Percentiles rank a stretch among this genome's conserved stretches.
Conservation (phyloP, 1,284 basidiomycete species). For the Mycosarcoma mackinlayi region DNA sequence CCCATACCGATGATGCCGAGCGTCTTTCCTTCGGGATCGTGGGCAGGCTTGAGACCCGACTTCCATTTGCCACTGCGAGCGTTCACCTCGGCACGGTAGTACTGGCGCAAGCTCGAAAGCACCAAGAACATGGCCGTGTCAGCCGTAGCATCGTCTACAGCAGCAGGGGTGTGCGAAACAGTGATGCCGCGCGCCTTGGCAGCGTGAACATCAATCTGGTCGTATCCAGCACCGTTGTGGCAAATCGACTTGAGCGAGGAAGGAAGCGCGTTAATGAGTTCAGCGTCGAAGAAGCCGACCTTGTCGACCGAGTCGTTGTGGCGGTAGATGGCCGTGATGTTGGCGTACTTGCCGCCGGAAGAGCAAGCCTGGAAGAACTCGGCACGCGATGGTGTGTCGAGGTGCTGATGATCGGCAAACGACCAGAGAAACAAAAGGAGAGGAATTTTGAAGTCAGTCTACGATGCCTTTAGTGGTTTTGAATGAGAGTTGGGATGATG, state of each 20-base stretch:
- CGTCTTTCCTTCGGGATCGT: slow-evolving; percentile 56
- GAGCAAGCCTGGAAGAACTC: slow-evolving; percentile 50
- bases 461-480: no score
- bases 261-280: slow-evolving; percentile 53
- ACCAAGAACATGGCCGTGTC: slow-evolving; percentile 65
- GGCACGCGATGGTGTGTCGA: slow-evolving; percentile 34
- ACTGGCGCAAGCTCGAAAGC: slow-evolving; percentile 58
- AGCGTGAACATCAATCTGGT: slow-evolving; percentile 62
- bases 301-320: slow-evolving; percentile 72
- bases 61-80: slow-evolving; percentile 49
- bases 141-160: slow-evolving; percentile 62
- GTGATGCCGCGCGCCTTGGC: slow-evolving; percentile 53
- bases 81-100: slow-evolving; percentile 56
- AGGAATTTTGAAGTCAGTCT: slow-evolving; percentile 13
- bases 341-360: slow-evolving; percentile 72
- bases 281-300: slow-evolving; percentile 59
- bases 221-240: slow-evolving; percentile 66
- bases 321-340: slow-evolving; percentile 82
- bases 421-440: no score
- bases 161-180: slow-evolving; percentile 61
- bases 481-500: no score
- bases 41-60: slow-evolving; percentile 53
- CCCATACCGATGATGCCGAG: slow-evolving; percentile 64
- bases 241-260: slow-evolving; percentile 56
- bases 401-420: slow-evolving; percentile 19